Evolutionary conservation across 495 filamentous ascomycete genomes (phyloP).

Genomic region (Aspergillus olivimuriae): DNA sequence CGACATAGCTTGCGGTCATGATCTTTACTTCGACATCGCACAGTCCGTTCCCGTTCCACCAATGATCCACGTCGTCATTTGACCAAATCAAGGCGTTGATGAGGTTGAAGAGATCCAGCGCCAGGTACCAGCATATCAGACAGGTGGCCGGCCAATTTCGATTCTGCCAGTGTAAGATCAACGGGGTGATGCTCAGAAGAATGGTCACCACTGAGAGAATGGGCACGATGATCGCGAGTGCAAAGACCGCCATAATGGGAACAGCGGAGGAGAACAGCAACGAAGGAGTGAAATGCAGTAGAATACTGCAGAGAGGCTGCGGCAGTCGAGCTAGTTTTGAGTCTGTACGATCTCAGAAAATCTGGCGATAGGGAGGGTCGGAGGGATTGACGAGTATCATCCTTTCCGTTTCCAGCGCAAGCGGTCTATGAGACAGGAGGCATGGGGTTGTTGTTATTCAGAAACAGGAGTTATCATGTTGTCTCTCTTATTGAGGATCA

Average conservation of each 20-base stretch:
- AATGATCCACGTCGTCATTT: constrained; percentile 55
- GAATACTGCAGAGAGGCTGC: no score
- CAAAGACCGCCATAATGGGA: constrained; percentile 12
- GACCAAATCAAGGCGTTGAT: constrained; percentile 81
- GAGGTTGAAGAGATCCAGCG: constrained; percentile 62
- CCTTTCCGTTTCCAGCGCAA: no score
- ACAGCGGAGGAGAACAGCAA: not conserved
- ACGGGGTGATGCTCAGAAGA: constrained; percentile 42
- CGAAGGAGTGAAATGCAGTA: not conserved
- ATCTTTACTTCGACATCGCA: constrained; percentile 81
- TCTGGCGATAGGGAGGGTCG: no score
- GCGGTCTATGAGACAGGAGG: not conserved
- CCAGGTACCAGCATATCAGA: constrained; percentile 57
- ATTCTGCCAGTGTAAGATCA: constrained; percentile 36
- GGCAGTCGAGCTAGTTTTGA: no score
- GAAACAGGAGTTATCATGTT: not conserved
- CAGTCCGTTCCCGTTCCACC: constrained; percentile 69
- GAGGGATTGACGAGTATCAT: no score
- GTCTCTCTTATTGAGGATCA: not conserved
- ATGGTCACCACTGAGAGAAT: constrained; percentile 52
- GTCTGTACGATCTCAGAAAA: no score
- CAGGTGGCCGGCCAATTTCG: constrained; percentile 43
- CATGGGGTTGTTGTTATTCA: not conserved
- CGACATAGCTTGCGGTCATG: constrained; percentile 56
- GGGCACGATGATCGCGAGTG: constrained; percentile 32